Base-by-base conservation (phyloP, 345 rosid species). In the Hibiscus tridactylites region DNA sequence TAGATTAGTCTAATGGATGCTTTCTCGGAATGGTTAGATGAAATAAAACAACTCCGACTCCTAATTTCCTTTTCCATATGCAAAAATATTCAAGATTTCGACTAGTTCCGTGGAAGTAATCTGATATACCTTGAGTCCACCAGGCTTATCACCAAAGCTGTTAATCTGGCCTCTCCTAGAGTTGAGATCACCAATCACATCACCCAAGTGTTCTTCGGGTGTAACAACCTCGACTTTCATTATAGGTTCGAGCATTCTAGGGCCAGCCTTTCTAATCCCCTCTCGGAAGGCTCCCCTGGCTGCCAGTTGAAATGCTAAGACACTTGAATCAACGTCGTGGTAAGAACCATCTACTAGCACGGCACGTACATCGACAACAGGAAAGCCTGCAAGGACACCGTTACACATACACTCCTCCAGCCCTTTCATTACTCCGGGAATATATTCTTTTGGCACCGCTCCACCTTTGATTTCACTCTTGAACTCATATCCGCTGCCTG, bases 391-490 rank as follows among this genome's bases (percentile, higher is more conserved):
- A 67, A 95, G 90, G 9, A 95, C 86, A 70, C 97, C 97, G 33
- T 87, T 86, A 63, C 79, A 31, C 97, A 92, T 91, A 79, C 93
- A 86, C 71, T 95, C 99, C 62, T 90, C 99, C 56, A 92, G 79
- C 61, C 98, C 97, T 83, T 91, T 94, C 90, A 91, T 88, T 63
- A 94, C 98, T 35, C 98, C 97, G 0, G 98, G 97, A 71, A 91
- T 82, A 46, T 91, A 94, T 68, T 91, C 98, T 79, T 65, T 91
- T 4, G 97, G 99, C 78, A 95, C 89, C 0, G 89, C 85, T 74
- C 99, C 99, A 84, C 99, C 97, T 83, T 95, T 95, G 81, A 95
- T 95, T 79, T 95, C 97, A 72, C 92, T 91, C 84, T 95, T 90
- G 96, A 95, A 95, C 74, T 92, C 97, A 3, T 95, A 95, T 35